A percentile compares a stretch with the other conserved stretches of the same genome.
These are phyloP conservation scores for Russula emetica DNA, from an alignment of 768 basidiomycete genomes.

Conservation along the genomic window DNA sequence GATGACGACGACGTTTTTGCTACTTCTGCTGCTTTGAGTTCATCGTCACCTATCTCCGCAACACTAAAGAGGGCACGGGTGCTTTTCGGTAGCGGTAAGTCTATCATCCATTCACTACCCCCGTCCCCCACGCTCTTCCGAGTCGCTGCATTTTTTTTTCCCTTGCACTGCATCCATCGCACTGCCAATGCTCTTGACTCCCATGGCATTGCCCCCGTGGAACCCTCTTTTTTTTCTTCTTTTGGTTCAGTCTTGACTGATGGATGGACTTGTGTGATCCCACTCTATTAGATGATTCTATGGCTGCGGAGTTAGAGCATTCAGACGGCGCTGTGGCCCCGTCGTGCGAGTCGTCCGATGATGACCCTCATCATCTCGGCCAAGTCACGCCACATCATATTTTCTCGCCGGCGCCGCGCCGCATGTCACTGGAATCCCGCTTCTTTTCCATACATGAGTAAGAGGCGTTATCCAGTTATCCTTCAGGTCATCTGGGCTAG, in stretches of 20 bases:
- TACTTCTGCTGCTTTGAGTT: not conserved
- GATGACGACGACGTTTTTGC: not conserved
- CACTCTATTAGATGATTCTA: conserved; percentile 44
- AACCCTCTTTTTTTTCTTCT: not conserved
- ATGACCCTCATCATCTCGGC: conserved; percentile 55
- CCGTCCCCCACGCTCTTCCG: no score
- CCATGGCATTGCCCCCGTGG: not conserved
- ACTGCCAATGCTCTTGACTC: not conserved
- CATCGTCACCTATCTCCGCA: conserved; percentile 30
- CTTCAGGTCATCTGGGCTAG: not conserved
- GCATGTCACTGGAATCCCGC: conserved; percentile 27
- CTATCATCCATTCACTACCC: no score
- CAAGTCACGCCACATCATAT: conserved; percentile 69
- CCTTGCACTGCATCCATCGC: not conserved
- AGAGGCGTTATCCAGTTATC: not conserved
- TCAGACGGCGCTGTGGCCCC: conserved; percentile 4
- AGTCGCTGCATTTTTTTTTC: not conserved
- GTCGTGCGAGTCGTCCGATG: conserved; percentile 49
- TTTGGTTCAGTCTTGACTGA: not conserved
- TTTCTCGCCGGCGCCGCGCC: conserved; percentile 55
- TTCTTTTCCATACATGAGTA: conserved; percentile 11
- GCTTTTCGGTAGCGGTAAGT: conserved; percentile 38
- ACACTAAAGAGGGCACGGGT: conserved; percentile 28
- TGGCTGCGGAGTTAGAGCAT: conserved; percentile 34
- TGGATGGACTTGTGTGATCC: not conserved